These are phyloP conservation scores for Gamarada debralockiae DNA, from an alignment of 495 filamentous ascomycete species.

Conservation along the genomic window DNA sequence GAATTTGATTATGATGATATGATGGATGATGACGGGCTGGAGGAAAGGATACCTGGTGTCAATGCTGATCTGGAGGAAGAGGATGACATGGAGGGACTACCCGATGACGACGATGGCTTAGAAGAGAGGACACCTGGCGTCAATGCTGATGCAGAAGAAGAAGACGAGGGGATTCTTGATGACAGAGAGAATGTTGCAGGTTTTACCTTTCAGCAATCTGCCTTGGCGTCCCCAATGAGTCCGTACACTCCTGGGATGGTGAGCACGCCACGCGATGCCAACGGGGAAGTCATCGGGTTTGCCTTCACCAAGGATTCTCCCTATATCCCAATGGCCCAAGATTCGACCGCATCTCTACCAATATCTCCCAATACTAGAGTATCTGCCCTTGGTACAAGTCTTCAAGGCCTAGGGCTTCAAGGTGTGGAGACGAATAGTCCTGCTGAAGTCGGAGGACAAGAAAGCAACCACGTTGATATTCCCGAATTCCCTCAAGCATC, in stretches of 20 bases:
- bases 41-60: slow-evolving; percentile 73
- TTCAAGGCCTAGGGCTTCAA: slow-evolving; percentile 30
- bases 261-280: slow-evolving; percentile 49
- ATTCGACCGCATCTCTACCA: not conserved
- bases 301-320: slow-evolving; percentile 37
- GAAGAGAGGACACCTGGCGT: slow-evolving; percentile 27
- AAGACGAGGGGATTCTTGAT: slow-evolving; percentile 31
- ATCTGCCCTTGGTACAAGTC: not conserved
- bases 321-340: slow-evolving; percentile 1
- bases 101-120: slow-evolving; percentile 29
- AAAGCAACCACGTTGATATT: slow-evolving; percentile 3
- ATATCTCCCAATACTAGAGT: slow-evolving; percentile 4
- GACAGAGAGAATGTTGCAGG: slow-evolving; percentile 28
- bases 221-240: slow-evolving; percentile 44
- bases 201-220: slow-evolving; percentile 47
- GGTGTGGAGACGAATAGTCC: slow-evolving; percentile 13
- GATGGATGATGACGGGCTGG: slow-evolving; percentile 68
- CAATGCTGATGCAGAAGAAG: slow-evolving; percentile 28
- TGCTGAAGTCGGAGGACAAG: not conserved
- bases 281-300: slow-evolving; percentile 45
- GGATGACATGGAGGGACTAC: slow-evolving; percentile 33
- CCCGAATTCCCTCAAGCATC: slow-evolving; percentile 14
- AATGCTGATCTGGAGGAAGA: slow-evolving; percentile 62
- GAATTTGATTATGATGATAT: slow-evolving; percentile 64
- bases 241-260: slow-evolving; percentile 41